Conservation (phyloP, 2,329 filamentous ascomycete species). For the Nectriaceae sp. region DNA sequence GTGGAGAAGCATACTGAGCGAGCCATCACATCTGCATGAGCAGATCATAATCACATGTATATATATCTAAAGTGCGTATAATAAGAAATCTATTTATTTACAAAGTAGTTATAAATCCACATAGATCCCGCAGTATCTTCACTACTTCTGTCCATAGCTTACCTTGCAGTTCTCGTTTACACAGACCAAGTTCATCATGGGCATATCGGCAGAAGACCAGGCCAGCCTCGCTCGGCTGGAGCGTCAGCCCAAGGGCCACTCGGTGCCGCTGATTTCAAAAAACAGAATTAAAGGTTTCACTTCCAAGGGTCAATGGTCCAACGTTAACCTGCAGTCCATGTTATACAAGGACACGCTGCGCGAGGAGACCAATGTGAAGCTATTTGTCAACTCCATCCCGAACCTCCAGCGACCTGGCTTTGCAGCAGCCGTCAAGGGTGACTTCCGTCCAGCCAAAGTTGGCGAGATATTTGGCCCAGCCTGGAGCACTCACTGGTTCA, state of each 20-base stretch:
- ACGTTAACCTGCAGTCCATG: background rate
- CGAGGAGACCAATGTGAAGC: background rate
- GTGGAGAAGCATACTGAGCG: background rate
- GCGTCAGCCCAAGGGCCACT: background rate
- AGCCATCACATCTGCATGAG: background rate
- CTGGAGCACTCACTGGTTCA: conserved; percentile 75
- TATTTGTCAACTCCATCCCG: background rate
- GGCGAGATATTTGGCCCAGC: conserved; percentile 66
- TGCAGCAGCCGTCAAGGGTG: background rate
- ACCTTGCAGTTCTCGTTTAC: background rate
- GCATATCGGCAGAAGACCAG: background rate
- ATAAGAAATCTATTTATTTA: background rate
- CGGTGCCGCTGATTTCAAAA: background rate
- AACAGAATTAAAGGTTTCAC: background rate
- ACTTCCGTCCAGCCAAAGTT: conserved; percentile 39
- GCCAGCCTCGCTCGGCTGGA: background rate
- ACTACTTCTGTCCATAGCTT: background rate
- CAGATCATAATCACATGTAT: background rate
- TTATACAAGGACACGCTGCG: background rate
- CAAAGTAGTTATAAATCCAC: background rate
- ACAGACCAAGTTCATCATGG: background rate
- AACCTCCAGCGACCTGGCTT: background rate
- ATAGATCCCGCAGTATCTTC: background rate
- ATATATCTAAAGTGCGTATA: background rate
- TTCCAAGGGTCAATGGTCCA: background rate